Conservation (phyloP, 306 rosid genomes). For the Glycyrrhiza uralensis region DNA sequence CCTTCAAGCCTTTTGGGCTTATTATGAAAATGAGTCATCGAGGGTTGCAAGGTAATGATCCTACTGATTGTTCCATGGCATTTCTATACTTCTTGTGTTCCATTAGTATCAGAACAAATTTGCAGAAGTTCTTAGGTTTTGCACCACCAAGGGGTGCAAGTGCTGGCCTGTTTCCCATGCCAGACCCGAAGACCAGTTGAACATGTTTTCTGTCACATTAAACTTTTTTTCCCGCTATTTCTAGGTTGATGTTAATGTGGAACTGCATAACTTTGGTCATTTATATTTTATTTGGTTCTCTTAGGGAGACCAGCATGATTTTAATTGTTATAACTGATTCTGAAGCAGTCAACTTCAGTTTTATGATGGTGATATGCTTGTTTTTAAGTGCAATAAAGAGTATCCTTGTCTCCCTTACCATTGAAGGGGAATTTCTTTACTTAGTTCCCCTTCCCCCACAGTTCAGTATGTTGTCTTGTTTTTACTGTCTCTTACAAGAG, state of each 20-base stretch:
- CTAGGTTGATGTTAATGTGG: slow-evolving; percentile 27
- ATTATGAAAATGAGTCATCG: slow-evolving; percentile 97
- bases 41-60: slow-evolving; percentile 80
- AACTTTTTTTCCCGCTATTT: neutral
- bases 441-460: neutral
- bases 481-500: neutral
- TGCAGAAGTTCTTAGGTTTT: slow-evolving; percentile 95
- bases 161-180: slow-evolving; percentile 87
- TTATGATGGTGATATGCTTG: slow-evolving; percentile 7
- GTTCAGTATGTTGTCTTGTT: neutral
- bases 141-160: slow-evolving; percentile 90
- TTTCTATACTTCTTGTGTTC: slow-evolving; percentile 93
- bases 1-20: slow-evolving; percentile 77
- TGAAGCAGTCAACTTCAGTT: slow-evolving; percentile 19
- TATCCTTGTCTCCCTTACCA: neutral
- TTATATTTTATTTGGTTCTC: slow-evolving; percentile 22
- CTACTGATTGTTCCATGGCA: slow-evolving; percentile 96
- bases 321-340: slow-evolving; percentile 27
- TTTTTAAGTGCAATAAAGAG: slow-evolving; percentile 22
- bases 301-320: slow-evolving; percentile 17
- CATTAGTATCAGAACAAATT: slow-evolving; percentile 86
- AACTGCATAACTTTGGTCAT: slow-evolving; percentile 27
- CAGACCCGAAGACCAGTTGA: slow-evolving; percentile 94
- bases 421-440: neutral
- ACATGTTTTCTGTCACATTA: slow-evolving; percentile 2